Evolutionary conservation across 805 yeast species (phyloP), one percentile per base, ranked within the genome.

Genomic region (Metschnikowia vanudenii): DNA sequence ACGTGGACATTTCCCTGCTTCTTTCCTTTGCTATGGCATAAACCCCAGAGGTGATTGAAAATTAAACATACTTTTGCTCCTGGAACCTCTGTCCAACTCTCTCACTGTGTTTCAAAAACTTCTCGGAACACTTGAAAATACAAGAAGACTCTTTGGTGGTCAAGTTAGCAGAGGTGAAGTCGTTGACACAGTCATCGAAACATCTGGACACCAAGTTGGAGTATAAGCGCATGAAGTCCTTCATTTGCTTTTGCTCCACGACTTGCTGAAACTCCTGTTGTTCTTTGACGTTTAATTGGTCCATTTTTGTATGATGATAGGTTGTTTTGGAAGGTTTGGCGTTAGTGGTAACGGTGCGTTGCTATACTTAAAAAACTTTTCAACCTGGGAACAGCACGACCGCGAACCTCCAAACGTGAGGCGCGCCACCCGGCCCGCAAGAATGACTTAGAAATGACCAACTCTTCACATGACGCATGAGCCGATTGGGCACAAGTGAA

Each of bases 1-100:
- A n/a, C n/a, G n/a, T n/a, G n/a, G n/a, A n/a, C n/a, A n/a, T n/a
- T n/a, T n/a, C n/a, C n/a, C n/a, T n/a, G n/a, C n/a, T n/a, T n/a
- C n/a, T n/a, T n/a, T n/a, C n/a, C n/a, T n/a, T n/a, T n/a, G n/a
- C n/a, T n/a, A n/a, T n/a, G n/a, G n/a, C n/a, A n/a, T n/a, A n/a
- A n/a, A n/a, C n/a, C 28, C 5, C 24, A 5, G 24, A 20, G 24
- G 24, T 7, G 10, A 26, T 13, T 17, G 3, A 5, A 30, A 30
- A 30, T n/a, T 30, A 8, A n/a, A 68, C 73, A 52, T 66, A 67
- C 79, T 94, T 94, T 72, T 92, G 97, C 67, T 92, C 99, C 74
- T 92, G 98, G 92, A 94, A 94, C 74, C 98, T 84, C 72, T 87
- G 92, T 37, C 99, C 99, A 47, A 94, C 96, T 68, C 99, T 85